Evolutionary conservation across 2,329 filamentous ascomycete species (phyloP).

Genomic region (Phoma sp.): DNA sequence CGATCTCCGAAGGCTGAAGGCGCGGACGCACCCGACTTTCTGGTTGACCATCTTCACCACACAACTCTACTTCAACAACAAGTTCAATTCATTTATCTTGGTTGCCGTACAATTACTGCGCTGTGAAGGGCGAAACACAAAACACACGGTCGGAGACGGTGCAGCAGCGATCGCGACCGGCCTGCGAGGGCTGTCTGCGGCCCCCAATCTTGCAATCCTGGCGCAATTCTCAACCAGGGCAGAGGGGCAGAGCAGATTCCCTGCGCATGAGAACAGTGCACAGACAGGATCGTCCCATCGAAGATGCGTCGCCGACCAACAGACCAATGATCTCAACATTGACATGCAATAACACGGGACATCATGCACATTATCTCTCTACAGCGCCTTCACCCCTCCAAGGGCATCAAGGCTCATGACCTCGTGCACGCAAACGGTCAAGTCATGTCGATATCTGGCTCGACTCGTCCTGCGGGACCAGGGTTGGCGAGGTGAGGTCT

Average conservation of each 20-base stretch:
- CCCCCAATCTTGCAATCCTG: conserved; percentile 7
- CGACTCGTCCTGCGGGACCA: conserved; percentile 17
- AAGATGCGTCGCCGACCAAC: conserved; percentile 14
- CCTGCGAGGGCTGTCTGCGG: background rate
- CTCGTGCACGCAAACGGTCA: conserved; percentile 12
- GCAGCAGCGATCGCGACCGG: background rate
- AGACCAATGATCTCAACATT: conserved; percentile 11
- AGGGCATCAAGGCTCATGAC: conserved; percentile 8
- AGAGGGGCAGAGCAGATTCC: background rate
- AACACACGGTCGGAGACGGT: conserved; percentile 8
- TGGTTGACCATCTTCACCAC: conserved; percentile 16
- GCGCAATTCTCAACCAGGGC: conserved; percentile 7
- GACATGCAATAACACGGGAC: conserved; percentile 13
- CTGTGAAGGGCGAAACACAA: background rate
- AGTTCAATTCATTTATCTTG: background rate
- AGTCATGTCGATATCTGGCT: conserved; percentile 7
- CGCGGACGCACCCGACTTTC: conserved; percentile 19
- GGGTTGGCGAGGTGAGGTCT: conserved; percentile 33
- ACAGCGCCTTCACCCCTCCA: conserved; percentile 16
- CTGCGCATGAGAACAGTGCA: conserved; percentile 4
- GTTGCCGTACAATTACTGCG: background rate
- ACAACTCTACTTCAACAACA: conserved; percentile 22
- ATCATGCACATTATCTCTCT: conserved; percentile 13
- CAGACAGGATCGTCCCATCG: conserved; percentile 4
- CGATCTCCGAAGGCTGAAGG: conserved; percentile 22